Percentiles rank a stretch among this genome's conserved stretches.
Evolutionary conservation across 768 basidiomycete genomes (phyloP).

Genomic region (Leccinum broughii): DNA sequence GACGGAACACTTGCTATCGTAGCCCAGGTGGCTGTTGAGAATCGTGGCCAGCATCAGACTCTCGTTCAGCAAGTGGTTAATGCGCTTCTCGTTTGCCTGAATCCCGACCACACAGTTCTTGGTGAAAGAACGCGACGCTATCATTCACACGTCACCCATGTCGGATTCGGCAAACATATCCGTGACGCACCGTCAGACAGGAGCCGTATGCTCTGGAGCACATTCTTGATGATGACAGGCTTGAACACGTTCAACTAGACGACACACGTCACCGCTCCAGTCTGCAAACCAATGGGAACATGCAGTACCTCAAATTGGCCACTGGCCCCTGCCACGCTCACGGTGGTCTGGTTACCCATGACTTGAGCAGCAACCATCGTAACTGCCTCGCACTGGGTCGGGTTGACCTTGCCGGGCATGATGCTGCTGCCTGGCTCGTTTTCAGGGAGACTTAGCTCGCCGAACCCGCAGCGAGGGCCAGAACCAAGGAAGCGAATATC

Average conservation of each 20-base stretch:
- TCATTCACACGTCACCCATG: conserved; percentile 12
- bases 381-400: conserved; percentile 97
- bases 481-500: conserved; percentile 98
- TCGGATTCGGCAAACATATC: conserved; percentile 1
- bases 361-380: conserved; percentile 99
- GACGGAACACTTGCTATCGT: conserved; percentile 77
- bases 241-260: conserved; percentile 97
- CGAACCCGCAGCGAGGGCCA: conserved; percentile 95
- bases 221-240: conserved; percentile 97
- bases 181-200: conserved; percentile 76
- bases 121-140: conserved; percentile 89
- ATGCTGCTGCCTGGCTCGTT: conserved; percentile 99
- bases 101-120: conserved; percentile 97
- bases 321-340: conserved; percentile 89
- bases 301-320: conserved; percentile 91
- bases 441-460: conserved; percentile 92
- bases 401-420: conserved; percentile 99
- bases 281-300: conserved; percentile 2
- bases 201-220: conserved; percentile 92
- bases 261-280: conserved; percentile 11
- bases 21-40: conserved; percentile 93
- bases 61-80: conserved; percentile 86
- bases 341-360: conserved; percentile 94
- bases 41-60: conserved; percentile 98
- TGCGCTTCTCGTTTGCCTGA: conserved; percentile 93